Conservation (phyloP, 176 grass and related monocot genomes). For the Echinochloa phyllopogon region DNA sequence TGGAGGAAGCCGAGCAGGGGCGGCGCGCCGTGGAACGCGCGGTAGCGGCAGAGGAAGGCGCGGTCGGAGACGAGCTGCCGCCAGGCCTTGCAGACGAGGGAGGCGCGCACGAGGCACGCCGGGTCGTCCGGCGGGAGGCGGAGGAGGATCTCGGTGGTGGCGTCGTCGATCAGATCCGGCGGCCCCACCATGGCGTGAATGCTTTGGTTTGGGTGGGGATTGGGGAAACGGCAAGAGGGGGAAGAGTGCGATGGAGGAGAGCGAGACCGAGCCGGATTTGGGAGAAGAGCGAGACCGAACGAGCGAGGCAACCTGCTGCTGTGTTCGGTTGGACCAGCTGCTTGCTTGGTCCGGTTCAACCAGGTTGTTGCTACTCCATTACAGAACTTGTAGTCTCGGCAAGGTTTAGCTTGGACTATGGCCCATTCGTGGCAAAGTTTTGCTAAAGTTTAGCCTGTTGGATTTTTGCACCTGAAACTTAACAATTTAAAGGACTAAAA, state of each 20-base stretch:
- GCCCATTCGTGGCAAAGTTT: too few species aligned
- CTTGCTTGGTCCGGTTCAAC: too few species aligned
- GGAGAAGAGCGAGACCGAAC: too few species aligned
- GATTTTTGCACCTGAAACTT: too few species aligned
- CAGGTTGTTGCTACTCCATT: too few species aligned
- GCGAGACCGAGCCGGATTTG: not conserved
- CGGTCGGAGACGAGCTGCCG: not conserved
- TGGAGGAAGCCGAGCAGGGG: slow-evolving; percentile 22
- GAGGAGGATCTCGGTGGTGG: slow-evolving; percentile 5
- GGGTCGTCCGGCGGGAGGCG: slow-evolving; percentile 26
- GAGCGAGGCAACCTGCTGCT: not conserved
- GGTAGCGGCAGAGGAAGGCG: slow-evolving; percentile 36
- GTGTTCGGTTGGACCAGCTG: too few species aligned
- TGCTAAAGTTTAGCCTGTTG: too few species aligned
- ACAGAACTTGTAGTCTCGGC: too few species aligned
- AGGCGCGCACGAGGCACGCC: slow-evolving; percentile 18
- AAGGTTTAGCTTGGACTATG: too few species aligned
- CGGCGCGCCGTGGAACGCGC: slow-evolving; percentile 19
- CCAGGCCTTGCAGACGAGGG: slow-evolving; percentile 35
- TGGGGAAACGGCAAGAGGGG: not conserved
- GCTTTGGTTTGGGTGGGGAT: not conserved
- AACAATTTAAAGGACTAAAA: too few species aligned
- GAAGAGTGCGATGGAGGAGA: too few species aligned
- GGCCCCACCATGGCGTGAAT: not conserved
- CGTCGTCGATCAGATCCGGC: slow-evolving; percentile 24